Conservation (phyloP, 73 alveolate genomes). For the Paramecium sonneborni region DNA sequence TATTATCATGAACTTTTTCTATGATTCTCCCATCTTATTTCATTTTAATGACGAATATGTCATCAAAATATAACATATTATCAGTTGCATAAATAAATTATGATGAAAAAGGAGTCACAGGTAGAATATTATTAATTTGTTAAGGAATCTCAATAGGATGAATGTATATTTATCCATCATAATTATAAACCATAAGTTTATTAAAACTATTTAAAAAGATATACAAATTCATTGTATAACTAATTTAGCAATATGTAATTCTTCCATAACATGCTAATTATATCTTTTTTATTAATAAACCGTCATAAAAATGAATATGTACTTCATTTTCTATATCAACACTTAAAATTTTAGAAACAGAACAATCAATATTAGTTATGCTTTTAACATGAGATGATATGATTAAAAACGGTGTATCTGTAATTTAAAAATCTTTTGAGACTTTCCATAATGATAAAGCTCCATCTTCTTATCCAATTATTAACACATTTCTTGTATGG, state of each 20-base stretch:
- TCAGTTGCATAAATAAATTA: not conserved
- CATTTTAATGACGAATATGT: not conserved
- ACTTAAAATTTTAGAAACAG: not conserved
- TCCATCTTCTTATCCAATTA: not conserved
- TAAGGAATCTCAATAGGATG: not conserved
- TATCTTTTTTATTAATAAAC: not conserved
- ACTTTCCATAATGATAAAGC: not conserved
- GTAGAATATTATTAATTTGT: not conserved
- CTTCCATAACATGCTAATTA: not conserved
- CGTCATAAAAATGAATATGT: not conserved
- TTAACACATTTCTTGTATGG: not conserved
- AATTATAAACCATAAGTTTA: not conserved
- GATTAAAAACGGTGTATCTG: not conserved
- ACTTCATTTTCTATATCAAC: not conserved
- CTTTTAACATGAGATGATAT: not conserved
- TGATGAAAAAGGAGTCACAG: not conserved
- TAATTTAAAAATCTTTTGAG: not conserved
- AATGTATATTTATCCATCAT: not conserved
- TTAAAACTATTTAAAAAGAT: not conserved
- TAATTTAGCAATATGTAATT: not conserved
- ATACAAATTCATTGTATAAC: slow-evolving; percentile 11
- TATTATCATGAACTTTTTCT: not conserved
- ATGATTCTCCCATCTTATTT: not conserved
- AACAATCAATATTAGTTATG: not conserved
- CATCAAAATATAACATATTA: not conserved